Evolutionary conservation across 2,329 filamentous ascomycete genomes (phyloP).

Genomic region (Aspergillus hiratsukae): DNA sequence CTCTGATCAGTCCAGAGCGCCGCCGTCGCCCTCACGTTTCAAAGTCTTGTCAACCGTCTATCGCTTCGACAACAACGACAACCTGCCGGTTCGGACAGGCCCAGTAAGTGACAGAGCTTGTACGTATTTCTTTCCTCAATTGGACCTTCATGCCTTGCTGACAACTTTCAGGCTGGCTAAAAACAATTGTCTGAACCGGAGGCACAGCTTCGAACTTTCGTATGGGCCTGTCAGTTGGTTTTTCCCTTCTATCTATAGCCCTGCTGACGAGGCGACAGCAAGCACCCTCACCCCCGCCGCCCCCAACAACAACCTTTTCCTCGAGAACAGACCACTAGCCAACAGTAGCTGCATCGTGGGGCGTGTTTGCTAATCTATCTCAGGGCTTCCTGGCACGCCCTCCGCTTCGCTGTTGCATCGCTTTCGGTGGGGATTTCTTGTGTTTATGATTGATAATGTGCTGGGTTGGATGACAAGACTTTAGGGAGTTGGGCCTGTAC

Average conservation of each 20-base stretch:
- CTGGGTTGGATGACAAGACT: background rate
- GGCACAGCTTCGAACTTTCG: background rate
- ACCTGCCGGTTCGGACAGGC: slow-evolving; percentile 5
- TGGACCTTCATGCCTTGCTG: too few relatives aligned
- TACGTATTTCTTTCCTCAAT: slow-evolving; percentile 3
- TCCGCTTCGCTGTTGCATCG: background rate
- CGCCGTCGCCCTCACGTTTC: background rate
- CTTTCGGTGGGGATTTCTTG: background rate
- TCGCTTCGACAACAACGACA: background rate
- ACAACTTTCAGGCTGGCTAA: slow-evolving; percentile 9
- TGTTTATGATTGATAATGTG: background rate
- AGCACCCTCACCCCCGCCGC: too few relatives aligned
- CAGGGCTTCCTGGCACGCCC: background rate
- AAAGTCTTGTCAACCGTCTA: background rate
- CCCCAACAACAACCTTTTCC: too few relatives aligned
- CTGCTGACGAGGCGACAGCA: too few relatives aligned
- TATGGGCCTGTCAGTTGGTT: too few relatives aligned
- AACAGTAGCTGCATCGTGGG: slow-evolving; percentile 6
- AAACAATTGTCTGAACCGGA: slow-evolving; percentile 3
- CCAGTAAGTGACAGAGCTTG: slow-evolving; percentile 22
- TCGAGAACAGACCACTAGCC: too few relatives aligned
- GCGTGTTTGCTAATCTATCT: background rate
- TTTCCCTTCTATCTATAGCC: too few relatives aligned
- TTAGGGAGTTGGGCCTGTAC: background rate
- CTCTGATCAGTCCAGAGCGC: background rate